Percentiles rank a stretch among this genome's conserved stretches.
These are phyloP conservation scores for Mucor lusitanicus DNA, from an alignment of 371 early-diverging fungal genomes.

Conservation along the genomic window DNA sequence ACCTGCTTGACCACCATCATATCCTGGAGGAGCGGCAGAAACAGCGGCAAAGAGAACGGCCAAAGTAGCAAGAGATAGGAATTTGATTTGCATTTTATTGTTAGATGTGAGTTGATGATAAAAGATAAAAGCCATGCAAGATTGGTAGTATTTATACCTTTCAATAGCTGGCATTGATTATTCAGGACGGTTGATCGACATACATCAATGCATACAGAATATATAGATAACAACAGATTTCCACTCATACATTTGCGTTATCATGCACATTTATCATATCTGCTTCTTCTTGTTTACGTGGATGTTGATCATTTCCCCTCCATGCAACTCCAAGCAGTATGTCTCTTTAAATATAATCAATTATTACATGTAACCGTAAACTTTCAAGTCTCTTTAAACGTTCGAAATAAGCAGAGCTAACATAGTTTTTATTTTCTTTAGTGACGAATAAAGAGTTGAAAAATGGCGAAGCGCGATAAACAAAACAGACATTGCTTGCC, in stretches of 20 bases:
- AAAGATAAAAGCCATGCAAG: neutral
- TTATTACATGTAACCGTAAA: too few relatives aligned
- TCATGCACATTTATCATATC: neutral
- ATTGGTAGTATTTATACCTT: neutral
- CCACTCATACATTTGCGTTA: neutral
- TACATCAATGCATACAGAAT: neutral
- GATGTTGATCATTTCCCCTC: neutral
- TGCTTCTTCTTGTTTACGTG: too few relatives aligned
- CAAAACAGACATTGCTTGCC: neutral
- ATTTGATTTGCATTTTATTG: neutral
- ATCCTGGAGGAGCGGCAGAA: slow-evolving; percentile 1
- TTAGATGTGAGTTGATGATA: neutral
- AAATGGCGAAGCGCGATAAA: too few relatives aligned
- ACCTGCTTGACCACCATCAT: neutral
- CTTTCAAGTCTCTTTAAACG: too few relatives aligned
- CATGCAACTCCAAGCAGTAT: too few relatives aligned
- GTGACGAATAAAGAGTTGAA: neutral
- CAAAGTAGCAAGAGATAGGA: neutral
- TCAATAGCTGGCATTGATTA: neutral
- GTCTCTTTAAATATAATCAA: too few relatives aligned
- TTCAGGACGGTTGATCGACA: neutral
- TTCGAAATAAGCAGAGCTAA: too few relatives aligned
- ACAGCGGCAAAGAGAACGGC: neutral
- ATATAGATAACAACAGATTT: neutral
- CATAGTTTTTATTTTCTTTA: too few relatives aligned